Conservation (phyloP, 2,329 filamentous ascomycete species). For the Hypoxylon sp. region DNA sequence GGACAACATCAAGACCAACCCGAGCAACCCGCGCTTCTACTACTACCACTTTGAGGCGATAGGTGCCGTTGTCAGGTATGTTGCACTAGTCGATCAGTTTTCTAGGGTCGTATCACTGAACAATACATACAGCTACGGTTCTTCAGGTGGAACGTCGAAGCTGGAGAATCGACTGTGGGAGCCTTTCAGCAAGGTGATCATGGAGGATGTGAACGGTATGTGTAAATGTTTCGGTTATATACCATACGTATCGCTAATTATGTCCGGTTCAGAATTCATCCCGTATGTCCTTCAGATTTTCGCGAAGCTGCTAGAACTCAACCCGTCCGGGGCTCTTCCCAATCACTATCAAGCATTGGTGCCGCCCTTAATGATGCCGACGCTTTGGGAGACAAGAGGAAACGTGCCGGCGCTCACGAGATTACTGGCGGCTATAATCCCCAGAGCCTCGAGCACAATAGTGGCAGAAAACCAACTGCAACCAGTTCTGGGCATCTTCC, state of each 20-base stretch:
- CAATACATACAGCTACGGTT: constrained; percentile 62
- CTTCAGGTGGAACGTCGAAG: constrained; percentile 70
- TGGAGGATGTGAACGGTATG: constrained; percentile 80
- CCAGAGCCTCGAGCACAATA: constrained; percentile 76
- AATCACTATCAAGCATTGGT: constrained; percentile 83
- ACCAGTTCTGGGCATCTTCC: constrained; percentile 92
- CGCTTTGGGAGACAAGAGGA: constrained; percentile 88
- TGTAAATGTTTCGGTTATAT: background rate
- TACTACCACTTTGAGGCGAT: constrained; percentile 98
- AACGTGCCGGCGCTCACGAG: constrained; percentile 92
- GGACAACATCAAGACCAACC: constrained; percentile 89
- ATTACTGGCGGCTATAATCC: constrained; percentile 83
- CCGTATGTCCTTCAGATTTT: constrained; percentile 97
- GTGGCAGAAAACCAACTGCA: constrained; percentile 82
- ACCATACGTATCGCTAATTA: constrained; percentile 42
- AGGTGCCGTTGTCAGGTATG: constrained; percentile 80
- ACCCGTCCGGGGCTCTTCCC: constrained; percentile 79
- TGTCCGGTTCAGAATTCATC: constrained; percentile 74
- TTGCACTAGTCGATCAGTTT: constrained; percentile 5
- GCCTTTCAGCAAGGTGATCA: constrained; percentile 81
- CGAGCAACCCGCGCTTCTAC: constrained; percentile 96
- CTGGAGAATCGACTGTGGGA: constrained; percentile 84
- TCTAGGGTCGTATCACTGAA: background rate
- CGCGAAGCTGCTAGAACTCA: constrained; percentile 86
- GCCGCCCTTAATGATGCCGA: constrained; percentile 78